A percentile compares a stretch with the other conserved stretches of the same genome.
Conservation (phyloP, 1,284 basidiomycete species). For the Rhodotorula sp. region DNA sequence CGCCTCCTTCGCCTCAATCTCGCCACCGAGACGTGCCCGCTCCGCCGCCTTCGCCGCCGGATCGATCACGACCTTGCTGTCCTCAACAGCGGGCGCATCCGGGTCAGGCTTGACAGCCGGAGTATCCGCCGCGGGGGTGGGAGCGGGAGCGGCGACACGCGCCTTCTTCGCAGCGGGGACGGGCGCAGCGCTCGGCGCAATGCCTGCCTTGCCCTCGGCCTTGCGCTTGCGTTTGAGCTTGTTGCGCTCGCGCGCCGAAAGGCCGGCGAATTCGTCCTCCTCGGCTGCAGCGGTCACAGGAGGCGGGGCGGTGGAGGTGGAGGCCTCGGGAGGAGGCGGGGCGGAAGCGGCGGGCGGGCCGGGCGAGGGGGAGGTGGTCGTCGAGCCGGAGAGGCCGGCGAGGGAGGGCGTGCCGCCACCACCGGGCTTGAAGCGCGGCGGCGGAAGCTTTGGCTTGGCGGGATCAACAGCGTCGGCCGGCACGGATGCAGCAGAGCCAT, state of each 20-base stretch:
- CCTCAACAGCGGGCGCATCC: constrained; percentile 14
- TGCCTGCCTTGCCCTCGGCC: constrained; percentile 64
- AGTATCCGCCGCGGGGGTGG: neutral
- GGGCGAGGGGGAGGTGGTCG: constrained; percentile 2
- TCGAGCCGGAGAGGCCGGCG: neutral
- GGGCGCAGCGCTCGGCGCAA: constrained; percentile 55
- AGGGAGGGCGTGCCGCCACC: neutral
- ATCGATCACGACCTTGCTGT: constrained; percentile 39
- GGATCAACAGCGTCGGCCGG: neutral
- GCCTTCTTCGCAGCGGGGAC: constrained; percentile 37
- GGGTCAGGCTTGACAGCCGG: neutral
- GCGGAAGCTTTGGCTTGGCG: constrained; percentile 7
- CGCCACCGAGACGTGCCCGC: constrained; percentile 33
- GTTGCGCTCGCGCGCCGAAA: constrained; percentile 79
- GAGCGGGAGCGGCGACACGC: constrained; percentile 21
- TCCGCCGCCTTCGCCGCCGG: constrained; percentile 42
- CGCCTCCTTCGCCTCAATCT: constrained; percentile 39
- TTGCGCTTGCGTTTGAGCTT: constrained; percentile 89
- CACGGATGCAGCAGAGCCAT: neutral
- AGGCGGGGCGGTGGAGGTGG: neutral
- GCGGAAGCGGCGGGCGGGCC: neutral
- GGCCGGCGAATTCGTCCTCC: constrained; percentile 30
- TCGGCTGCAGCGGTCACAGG: constrained; percentile 9
- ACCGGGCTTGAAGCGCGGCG: constrained; percentile 13
- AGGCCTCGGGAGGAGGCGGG: neutral